Conservation (phyloP, 148 eudicot genomes). For the Rhododendron henanense region DNA sequence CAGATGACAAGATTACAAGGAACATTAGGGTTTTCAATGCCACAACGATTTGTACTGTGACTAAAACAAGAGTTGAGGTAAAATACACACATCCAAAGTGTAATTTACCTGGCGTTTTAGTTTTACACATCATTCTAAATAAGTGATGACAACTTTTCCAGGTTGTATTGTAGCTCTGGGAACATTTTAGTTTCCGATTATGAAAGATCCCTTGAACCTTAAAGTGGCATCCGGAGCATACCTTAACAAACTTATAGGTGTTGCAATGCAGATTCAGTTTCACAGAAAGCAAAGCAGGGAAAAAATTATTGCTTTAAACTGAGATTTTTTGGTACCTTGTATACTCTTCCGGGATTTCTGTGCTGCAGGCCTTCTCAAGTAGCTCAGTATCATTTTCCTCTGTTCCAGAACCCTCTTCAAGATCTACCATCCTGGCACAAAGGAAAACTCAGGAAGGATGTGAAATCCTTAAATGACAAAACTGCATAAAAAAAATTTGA, state of each 20-base stretch:
- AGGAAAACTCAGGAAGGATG: constrained; percentile 1
- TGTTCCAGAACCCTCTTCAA: constrained; percentile 82
- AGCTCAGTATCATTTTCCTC: constrained; percentile 61
- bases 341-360: constrained; percentile 22
- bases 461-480: background rate
- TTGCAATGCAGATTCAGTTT: background rate
- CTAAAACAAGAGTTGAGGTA: background rate
- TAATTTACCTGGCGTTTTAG: background rate
- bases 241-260: background rate
- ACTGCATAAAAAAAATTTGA: background rate
- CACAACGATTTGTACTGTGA: background rate
- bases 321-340: constrained; percentile 33
- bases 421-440: constrained; percentile 61
- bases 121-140: background rate
- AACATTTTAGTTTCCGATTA: background rate
- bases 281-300: background rate
- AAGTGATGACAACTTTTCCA: background rate
- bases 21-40: background rate
- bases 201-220: background rate
- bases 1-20: background rate
- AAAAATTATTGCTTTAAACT: background rate
- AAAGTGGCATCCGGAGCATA: background rate
- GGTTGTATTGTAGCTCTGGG: background rate
- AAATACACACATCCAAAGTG: background rate
- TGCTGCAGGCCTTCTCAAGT: constrained; percentile 38